Evolutionary conservation across 2,329 filamentous ascomycete genomes (phyloP), one percentile per base, ranked within the genome.

Genomic region (Alternaria dauci): DNA sequence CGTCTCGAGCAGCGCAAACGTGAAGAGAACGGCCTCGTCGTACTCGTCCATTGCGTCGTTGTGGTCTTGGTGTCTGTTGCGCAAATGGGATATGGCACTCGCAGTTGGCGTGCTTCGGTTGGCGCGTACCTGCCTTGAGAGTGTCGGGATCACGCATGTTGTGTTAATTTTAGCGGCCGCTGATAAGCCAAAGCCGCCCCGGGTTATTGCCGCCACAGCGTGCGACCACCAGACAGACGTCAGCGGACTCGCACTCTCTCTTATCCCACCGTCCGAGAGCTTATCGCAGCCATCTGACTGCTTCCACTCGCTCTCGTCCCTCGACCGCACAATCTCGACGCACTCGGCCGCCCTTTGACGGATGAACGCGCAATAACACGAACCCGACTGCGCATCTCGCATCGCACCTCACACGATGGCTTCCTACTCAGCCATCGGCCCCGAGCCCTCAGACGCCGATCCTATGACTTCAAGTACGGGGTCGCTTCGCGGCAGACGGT

Each of bases 341-440:
- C 8, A 7, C 42, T 6, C 42, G 50, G 28, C 32, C 20, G 58
- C n/a, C n/a, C 36, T 46, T 16, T 34, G 26, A 39, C 65, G 71
- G 63, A 77, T 78, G 72, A 53, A 66, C 59, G 65, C 65, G 72
- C 69, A 60, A 71, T 71, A 66, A 63, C 63, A 52, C 41, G 14
- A 44, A 50, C 60, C 41, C 9, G 43, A 52, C 60, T 59, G 58
- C 54, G 54, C 50, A 60, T 34, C 34, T 58, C 54, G 63, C 62
- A 62, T 36, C 32, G 32, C 48, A 61, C 50, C 14, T 60, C 64
- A 68, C 62, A 76, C 56, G 59, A 84, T 84, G 81, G 78, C 81
- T 51, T 79, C 77, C 63, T 84, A 84, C 73, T 77, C 81, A 47
- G 79, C 82, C 28, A 82, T 84, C 62, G 71, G 71, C 47, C 67